phyloP scores from a whole-genome alignment of 2,329 filamentous ascomycete species.

The Podosphaera fusca region DNA sequence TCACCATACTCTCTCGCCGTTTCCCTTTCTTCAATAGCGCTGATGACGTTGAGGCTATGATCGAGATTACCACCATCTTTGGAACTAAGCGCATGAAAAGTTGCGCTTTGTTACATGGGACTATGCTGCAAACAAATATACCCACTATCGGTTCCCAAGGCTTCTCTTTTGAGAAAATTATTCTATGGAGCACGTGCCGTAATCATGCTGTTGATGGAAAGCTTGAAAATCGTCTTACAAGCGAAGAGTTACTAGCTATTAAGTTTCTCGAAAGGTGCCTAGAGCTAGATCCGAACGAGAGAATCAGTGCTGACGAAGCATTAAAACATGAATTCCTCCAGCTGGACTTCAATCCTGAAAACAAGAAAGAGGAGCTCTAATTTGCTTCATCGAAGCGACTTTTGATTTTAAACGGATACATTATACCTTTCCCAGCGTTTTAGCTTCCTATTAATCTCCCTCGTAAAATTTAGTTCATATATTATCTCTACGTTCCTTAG shows the following conservation, averaged over 20 bases:
- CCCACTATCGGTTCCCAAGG: slow-evolving; percentile 72
- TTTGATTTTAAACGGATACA: background rate
- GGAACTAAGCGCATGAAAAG: slow-evolving; percentile 64
- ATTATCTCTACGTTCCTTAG: background rate
- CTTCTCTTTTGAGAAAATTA: slow-evolving; percentile 77
- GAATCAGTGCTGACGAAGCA: slow-evolving; percentile 55
- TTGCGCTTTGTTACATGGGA: slow-evolving; percentile 65
- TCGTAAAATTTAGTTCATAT: background rate
- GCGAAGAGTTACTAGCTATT: slow-evolving; percentile 50
- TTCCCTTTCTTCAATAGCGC: slow-evolving; percentile 98
- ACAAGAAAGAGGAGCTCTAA: background rate
- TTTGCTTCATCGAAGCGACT: background rate
- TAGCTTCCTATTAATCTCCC: background rate
- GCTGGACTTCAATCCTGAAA: background rate
- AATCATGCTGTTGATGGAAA: slow-evolving; percentile 33
- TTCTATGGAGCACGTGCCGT: slow-evolving; percentile 80
- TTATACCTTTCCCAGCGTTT: background rate
- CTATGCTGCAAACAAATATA: slow-evolving; percentile 78
- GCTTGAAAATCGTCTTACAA: slow-evolving; percentile 25
- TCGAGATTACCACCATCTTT: slow-evolving; percentile 92
- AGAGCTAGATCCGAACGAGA: slow-evolving; percentile 49
- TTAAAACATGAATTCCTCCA: slow-evolving; percentile 46
- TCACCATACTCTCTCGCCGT: slow-evolving; percentile 77
- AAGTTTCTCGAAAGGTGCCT: slow-evolving; percentile 49
- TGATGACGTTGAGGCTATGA: slow-evolving; percentile 94